phyloP scores from a whole-genome alignment of 2,329 filamentous ascomycete species.

The Neofusicoccum sp. region DNA sequence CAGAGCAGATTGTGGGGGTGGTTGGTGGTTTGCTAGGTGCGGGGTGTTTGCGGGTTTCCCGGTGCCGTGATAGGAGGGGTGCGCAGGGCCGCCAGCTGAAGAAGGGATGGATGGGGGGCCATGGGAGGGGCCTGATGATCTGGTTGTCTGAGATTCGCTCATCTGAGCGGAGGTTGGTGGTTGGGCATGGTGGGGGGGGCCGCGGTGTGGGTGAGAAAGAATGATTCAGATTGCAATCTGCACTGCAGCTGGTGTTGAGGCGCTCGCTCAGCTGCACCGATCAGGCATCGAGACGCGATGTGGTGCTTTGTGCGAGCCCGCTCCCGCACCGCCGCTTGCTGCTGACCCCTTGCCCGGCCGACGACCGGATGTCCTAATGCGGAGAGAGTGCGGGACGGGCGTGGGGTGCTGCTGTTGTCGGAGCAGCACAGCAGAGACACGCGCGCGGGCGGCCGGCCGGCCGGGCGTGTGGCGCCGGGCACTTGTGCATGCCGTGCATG shows the following conservation, averaged over 20 bases:
- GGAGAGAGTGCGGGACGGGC: neutral
- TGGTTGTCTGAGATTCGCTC: neutral
- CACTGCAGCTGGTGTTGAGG: conserved; percentile 6
- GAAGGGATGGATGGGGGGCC: neutral
- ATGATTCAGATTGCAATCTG: no score
- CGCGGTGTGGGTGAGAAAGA: neutral
- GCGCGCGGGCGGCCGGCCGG: neutral
- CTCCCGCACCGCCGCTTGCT: neutral
- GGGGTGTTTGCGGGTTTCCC: neutral
- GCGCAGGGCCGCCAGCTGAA: no score
- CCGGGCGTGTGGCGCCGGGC: neutral
- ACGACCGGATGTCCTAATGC: neutral
- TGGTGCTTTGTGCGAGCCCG: neutral
- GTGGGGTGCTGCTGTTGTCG: neutral
- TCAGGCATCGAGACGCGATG: neutral
- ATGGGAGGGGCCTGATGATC: neutral
- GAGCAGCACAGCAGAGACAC: neutral
- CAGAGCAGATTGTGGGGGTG: neutral
- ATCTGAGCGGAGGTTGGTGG: neutral
- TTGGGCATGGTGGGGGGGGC: neutral
- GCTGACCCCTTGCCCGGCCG: neutral
- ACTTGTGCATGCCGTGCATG: conserved; percentile 11
- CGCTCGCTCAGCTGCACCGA: conserved; percentile 2
- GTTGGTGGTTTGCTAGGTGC: neutral
- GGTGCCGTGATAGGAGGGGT: neutral